phyloP scores from a whole-genome alignment of 768 basidiomycete species.

The Crucibulum laeve region DNA sequence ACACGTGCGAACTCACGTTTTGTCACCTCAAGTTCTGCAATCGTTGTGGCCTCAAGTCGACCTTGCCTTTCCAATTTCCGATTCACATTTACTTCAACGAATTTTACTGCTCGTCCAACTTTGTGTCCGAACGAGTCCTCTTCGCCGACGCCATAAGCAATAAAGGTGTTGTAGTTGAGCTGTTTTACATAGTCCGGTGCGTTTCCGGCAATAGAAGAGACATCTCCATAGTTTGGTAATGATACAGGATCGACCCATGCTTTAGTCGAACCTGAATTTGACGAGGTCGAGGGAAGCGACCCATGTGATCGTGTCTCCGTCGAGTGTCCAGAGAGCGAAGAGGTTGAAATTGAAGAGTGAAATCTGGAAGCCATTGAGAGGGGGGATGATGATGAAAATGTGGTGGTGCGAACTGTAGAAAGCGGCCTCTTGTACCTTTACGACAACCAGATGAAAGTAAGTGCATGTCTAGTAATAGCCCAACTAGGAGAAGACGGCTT shows the following conservation, averaged over 20 bases:
- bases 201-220: slow-evolving; percentile 57
- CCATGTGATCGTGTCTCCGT: slow-evolving; percentile 20
- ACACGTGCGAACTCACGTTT: slow-evolving; percentile 41
- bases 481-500: slow-evolving; percentile 18
- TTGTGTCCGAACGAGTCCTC: slow-evolving; percentile 57
- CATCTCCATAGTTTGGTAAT: slow-evolving; percentile 55
- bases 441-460: slow-evolving; percentile 12
- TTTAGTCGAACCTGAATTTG: slow-evolving; percentile 19
- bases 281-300: slow-evolving; percentile 16
- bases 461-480: slow-evolving; percentile 18
- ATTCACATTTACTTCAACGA: slow-evolving; percentile 54
- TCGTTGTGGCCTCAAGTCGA: slow-evolving; percentile 54
- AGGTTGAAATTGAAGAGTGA: slow-evolving; percentile 17
- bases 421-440: slow-evolving; percentile 12
- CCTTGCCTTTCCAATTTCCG: slow-evolving; percentile 42
- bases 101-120: slow-evolving; percentile 56
- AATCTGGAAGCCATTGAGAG: slow-evolving; percentile 26
- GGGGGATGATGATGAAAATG: slow-evolving; percentile 8
- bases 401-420: slow-evolving; percentile 4
- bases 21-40: slow-evolving; percentile 58
- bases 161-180: slow-evolving; percentile 62
- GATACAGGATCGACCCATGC: slow-evolving; percentile 65
- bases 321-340: slow-evolving; percentile 17
- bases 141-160: slow-evolving; percentile 66
- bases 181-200: slow-evolving; percentile 61